These are phyloP conservation scores for Quercus phellos DNA, from an alignment of 331 rosid genomes.

Conservation along the genomic window DNA sequence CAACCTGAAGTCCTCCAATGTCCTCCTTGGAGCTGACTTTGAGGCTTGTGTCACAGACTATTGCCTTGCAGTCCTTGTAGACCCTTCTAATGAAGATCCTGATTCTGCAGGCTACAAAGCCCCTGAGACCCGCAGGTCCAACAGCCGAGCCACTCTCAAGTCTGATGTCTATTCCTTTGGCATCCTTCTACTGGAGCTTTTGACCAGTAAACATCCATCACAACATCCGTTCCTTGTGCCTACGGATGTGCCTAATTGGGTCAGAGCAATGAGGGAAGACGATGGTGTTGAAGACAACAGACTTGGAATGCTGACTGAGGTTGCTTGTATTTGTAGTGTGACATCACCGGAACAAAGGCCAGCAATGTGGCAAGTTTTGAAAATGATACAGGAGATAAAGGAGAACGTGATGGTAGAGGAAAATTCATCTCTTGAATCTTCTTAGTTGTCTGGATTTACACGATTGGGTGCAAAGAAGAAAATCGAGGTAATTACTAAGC, in stretches of 20 bases:
- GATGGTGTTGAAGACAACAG: slow-evolving; percentile 55
- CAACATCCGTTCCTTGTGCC: slow-evolving; percentile 78
- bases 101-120: slow-evolving; percentile 66
- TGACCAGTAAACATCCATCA: slow-evolving; percentile 84
- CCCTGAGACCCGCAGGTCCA: slow-evolving; percentile 65
- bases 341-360: slow-evolving; percentile 96
- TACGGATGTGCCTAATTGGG: slow-evolving; percentile 71
- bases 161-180: slow-evolving; percentile 81
- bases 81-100: slow-evolving; percentile 46
- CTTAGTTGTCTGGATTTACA: slow-evolving; percentile 20
- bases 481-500: slow-evolving; percentile 3
- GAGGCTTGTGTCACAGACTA: slow-evolving; percentile 90
- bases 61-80: slow-evolving; percentile 51
- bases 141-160: slow-evolving; percentile 46
- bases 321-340: slow-evolving; percentile 73
- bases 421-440: slow-evolving; percentile 14
- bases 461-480: slow-evolving; percentile 8
- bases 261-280: slow-evolving; percentile 76
- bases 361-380: slow-evolving; percentile 84
- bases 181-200: slow-evolving; percentile 73
- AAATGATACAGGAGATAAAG: slow-evolving; percentile 83
- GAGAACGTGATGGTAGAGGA: slow-evolving; percentile 53
- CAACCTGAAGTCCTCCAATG: slow-evolving; percentile 77
- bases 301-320: slow-evolving; percentile 85
- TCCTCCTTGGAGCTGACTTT: slow-evolving; percentile 79